Evolutionary conservation across 306 rosid species (phyloP).

Genomic region (Cicer chorassanicum): DNA sequence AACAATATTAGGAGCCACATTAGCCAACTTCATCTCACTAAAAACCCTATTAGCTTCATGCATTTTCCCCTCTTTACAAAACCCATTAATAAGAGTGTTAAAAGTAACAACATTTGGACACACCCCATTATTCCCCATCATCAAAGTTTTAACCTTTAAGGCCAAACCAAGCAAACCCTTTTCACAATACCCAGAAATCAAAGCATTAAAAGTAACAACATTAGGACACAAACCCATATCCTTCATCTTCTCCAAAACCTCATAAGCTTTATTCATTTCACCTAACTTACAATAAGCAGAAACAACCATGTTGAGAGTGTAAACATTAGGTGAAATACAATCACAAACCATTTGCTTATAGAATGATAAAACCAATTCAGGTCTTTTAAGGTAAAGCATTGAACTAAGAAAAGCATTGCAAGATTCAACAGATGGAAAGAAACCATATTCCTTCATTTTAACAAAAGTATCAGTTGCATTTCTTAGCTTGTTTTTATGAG

Average conservation of each 20-base stretch:
- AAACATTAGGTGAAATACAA: constrained; percentile 64
- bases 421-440: constrained; percentile 69
- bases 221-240: constrained; percentile 72
- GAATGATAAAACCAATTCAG: constrained; percentile 61
- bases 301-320: constrained; percentile 75
- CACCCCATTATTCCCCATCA: constrained; percentile 64
- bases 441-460: constrained; percentile 76
- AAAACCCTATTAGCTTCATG: constrained; percentile 71
- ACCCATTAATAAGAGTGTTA: constrained; percentile 72
- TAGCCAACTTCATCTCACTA: constrained; percentile 65
- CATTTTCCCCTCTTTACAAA: constrained; percentile 72
- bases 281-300: constrained; percentile 69
- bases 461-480: constrained; percentile 61
- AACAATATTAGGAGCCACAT: constrained; percentile 66
- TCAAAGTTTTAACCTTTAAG: constrained; percentile 59
- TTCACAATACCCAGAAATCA: constrained; percentile 76
- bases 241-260: constrained; percentile 63
- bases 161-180: constrained; percentile 69
- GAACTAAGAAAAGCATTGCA: constrained; percentile 81
- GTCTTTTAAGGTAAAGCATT: constrained; percentile 60
- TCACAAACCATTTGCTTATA: constrained; percentile 56
- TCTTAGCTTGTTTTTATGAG: constrained; percentile 68
- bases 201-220: constrained; percentile 64
- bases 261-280: constrained; percentile 61
- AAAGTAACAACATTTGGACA: constrained; percentile 65